A percentile compares a stretch with the other conserved stretches of the same genome.
Conservation (phyloP, 1,284 basidiomycete species). For the Phellopilus nigrolimitatus region DNA sequence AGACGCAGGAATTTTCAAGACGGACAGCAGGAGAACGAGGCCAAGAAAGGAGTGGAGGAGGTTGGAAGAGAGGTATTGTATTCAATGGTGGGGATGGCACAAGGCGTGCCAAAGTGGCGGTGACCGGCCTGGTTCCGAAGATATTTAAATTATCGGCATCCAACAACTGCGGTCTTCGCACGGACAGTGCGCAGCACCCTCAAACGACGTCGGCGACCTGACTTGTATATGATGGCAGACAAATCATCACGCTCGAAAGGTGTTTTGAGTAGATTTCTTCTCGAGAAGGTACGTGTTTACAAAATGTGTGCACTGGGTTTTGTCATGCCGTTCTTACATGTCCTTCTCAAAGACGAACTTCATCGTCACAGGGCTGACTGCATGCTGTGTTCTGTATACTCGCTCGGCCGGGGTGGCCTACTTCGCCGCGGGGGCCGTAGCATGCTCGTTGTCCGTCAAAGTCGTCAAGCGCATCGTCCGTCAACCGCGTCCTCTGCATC, state of each 20-base stretch:
- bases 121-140: neutral
- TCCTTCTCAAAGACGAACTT: slow-evolving; percentile 18
- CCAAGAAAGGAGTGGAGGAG: neutral
- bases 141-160: no score
- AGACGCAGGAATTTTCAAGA: neutral
- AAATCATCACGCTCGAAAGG: neutral
- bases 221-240: neutral
- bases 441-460: slow-evolving; percentile 64
- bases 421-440: slow-evolving; percentile 60
- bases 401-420: slow-evolving; percentile 65
- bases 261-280: neutral
- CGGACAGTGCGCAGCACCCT: no score
- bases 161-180: no score
- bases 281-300: slow-evolving; percentile 15
- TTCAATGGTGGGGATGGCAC: neutral
- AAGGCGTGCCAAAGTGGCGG: neutral
- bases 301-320: no score
- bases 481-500: slow-evolving; percentile 63
- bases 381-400: slow-evolving; percentile 56
- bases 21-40: neutral
- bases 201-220: no score
- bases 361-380: slow-evolving; percentile 57
- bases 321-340: neutral
- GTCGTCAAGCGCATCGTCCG: slow-evolving; percentile 60
- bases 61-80: slow-evolving; percentile 1